Evolutionary conservation across 2,329 filamentous ascomycete species (phyloP), one percentile per base, ranked within the genome.

Genomic region (Diaporthe vexans): DNA sequence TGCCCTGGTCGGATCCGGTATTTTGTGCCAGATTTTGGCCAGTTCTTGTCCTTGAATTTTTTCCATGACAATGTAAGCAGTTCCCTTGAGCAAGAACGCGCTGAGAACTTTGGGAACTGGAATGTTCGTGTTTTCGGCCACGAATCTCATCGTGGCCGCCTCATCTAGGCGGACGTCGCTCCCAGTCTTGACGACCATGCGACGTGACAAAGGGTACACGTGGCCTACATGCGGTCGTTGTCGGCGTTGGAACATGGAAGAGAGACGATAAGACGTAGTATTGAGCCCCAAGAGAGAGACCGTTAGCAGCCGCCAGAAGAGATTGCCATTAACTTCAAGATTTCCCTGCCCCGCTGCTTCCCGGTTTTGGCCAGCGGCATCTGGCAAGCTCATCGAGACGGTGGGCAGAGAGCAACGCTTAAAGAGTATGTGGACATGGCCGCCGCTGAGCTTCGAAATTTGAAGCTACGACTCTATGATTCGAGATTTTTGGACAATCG

Each of bases 131-230:
- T 46, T 19, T 19, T 63, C 26, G 19, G 59, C 24, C 10, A 63
- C 24, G 40, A 63, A 63, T 8, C 10, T 46, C 59, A 63, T 63
- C 17, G 59, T 63, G n/a, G 40, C 59, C 4, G 59, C 59, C 19
- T 63, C 59, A 21, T 6, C 40, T 17, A 63, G n/a, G 4, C 59
- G 59, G 13, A 63, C 59, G 15, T 63, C 59, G 17, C 24, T 19
- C 15, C 59, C 59, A 4, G 59, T 63, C 59, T 63, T 63, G 37
- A 63, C 59, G n/a, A 63, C 7, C n/a, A 43, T 63, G 59, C 24
- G 40, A 1, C 8, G 37, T 4, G 59, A n/a, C 5, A 63, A 21
- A 11, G 17, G 40, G 15, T 48, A 63, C 15, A 19, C 59, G 29
- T 46, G 40, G 9, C 59, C 59, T 9, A 63, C 59, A 19, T 63